Evolutionary conservation across 345 rosid genomes (phyloP), one percentile per base, ranked within the genome.

Genomic region (Eutrema japonicum): DNA sequence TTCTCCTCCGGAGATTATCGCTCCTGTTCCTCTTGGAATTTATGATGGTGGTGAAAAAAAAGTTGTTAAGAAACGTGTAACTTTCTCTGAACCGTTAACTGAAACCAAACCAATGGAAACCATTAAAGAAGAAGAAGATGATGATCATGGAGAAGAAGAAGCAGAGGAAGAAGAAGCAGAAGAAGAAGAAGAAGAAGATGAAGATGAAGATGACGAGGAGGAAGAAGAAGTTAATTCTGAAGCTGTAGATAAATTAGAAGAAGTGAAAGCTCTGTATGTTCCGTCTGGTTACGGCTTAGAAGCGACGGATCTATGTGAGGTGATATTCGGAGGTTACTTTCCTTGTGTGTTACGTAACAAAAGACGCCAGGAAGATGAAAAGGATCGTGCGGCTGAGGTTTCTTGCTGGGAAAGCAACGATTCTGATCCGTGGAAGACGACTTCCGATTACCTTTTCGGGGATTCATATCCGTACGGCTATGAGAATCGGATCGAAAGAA

Each of bases 231-330:
- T 32, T 32, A 2, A 67, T 5, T 18, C 47, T 46, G 71, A 56
- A 55, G 5, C 4, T 26, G 59, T 52, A 52, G 73, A 71, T 0
- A 43, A 68, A 22, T 22, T 22, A 27, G 84, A 49, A 16, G 79
- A 70, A 54, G 72, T 43, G 66, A 73, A 66, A 55, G 82, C 65
- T 65, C n/a, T 73, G 53, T 88, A 81, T 51, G 48, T 84, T 56
- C 90, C 92, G 11, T 79, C 91, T 10, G 98, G 96, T 40, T 83
- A 83, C 67, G 96, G 95, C 6, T 82, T 93, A 74, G 96, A 90
- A 70, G 85, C 96, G 1, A 66, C 87, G 78, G 96, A 93, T 51
- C 73, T 93, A 0, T 93, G 98, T 45, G 98, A 93, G 42, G 74
- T 85, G 12, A 35, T 90, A 61, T 88, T 84, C 9, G 96, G 96